Evolutionary conservation across 805 yeast genomes (phyloP), one percentile per base, ranked within the genome.

Genomic region (Cyberlindnera veronae): DNA sequence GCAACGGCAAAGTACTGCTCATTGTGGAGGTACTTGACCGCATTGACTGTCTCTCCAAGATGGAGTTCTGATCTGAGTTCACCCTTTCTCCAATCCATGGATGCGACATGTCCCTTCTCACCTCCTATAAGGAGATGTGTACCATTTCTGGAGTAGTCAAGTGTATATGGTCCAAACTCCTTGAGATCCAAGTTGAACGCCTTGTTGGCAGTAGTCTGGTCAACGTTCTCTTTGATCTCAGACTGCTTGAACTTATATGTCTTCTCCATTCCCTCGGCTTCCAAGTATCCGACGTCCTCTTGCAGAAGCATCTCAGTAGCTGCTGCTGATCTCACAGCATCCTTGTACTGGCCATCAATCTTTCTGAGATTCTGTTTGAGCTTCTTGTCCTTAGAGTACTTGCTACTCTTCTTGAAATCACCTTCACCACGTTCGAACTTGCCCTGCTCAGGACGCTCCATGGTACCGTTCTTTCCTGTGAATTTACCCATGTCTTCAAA

Each of bases 1-100:
- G 99, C 98, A 14, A 82, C 96, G 0, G 99, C 99, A 67, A 87
- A 89, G 63, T 71, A 89, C 63, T 89, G 96, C 58, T 90, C 95
- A 57, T 84, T 89, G 56, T 91, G 97, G 46, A 93, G 69, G 64
- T 84, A 89, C 56, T 89, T 85, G 19, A 90, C 96, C 2, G 90
- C 93, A 55, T 86, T 77, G 10, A 90, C 87, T 0, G 97, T 88
- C 64, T 93, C 99, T 55, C 84, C 81, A 17, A 93, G 67, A 56
- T 86, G 78, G 39, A 93, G 62, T 61, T 93, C 99, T 32, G 95
- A 80, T 46, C 79, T 82, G 24, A 91, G 65, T 29, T 68, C 71
- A 12, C 98, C 98, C 29, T 79, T 77, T 58, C 95, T 78, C 97
- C 99, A 93, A 66, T 93, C 96, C 71, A 93, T 82, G 2, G 93